These are phyloP conservation scores for Diversispora epigaea DNA, from an alignment of 192 early-diverging fungal species.

Conservation along the genomic window DNA sequence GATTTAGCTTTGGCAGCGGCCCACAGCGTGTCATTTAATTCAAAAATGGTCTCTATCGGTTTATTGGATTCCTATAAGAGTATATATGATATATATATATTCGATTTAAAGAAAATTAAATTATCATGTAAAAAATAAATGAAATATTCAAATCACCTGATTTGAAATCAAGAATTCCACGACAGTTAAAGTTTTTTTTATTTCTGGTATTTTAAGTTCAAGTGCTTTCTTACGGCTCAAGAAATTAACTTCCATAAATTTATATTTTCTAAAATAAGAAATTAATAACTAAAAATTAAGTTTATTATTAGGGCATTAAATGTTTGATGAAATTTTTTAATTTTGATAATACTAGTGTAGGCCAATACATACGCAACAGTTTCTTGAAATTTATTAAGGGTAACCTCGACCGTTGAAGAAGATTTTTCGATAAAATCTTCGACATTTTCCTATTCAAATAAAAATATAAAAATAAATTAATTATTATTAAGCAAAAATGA, in stretches of 20 bases:
- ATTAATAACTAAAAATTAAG: too few relatives aligned
- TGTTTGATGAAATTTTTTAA: too few relatives aligned
- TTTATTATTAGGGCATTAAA: too few relatives aligned
- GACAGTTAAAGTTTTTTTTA: constrained; percentile 88
- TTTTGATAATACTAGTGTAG: too few relatives aligned
- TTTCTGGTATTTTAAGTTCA: constrained; percentile 93
- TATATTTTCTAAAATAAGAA: constrained; percentile 83
- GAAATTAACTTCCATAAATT: constrained; percentile 94
- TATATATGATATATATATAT: too few relatives aligned
- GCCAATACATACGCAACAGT: constrained; percentile 67
- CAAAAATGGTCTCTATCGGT: constrained; percentile 81
- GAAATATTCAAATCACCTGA: constrained; percentile 6
- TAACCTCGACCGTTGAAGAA: constrained; percentile 73
- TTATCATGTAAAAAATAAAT: neutral
- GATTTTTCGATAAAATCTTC: constrained; percentile 75
- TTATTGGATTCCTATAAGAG: constrained; percentile 50
- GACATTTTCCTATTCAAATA: constrained; percentile 69
- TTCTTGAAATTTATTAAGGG: constrained; percentile 91
- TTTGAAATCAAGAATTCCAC: constrained; percentile 73
- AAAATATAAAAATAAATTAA: neutral
- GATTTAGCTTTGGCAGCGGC: constrained; percentile 78
- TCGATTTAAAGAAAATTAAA: neutral
- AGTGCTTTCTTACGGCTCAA: constrained; percentile 79
- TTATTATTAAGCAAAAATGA: neutral
- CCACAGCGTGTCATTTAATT: constrained; percentile 93